These are phyloP conservation scores for Lenzites betulinus DNA, from an alignment of 768 basidiomycete species.

Conservation along the genomic window DNA sequence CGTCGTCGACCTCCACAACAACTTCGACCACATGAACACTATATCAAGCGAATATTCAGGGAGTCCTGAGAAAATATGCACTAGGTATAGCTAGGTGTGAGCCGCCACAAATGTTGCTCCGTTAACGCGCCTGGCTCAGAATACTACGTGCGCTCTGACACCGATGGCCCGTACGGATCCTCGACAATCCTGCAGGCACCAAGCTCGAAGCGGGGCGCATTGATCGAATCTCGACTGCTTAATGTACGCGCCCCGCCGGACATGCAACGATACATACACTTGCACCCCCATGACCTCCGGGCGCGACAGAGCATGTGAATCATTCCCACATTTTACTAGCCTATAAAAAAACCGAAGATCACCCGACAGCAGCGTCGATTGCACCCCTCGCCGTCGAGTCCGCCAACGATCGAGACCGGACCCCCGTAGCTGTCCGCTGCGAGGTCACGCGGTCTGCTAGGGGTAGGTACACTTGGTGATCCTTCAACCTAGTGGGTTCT, in stretches of 20 bases:
- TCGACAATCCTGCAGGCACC: no score
- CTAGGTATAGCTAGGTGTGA: no score
- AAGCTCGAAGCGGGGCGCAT: no score
- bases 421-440: background rate
- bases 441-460: background rate
- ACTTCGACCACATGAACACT: no score
- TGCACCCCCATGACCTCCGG: slow-evolving; percentile 1
- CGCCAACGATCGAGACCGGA: background rate
- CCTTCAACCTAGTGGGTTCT: background rate
- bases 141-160: no score
- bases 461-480: background rate
- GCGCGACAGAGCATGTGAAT: slow-evolving; percentile 1
- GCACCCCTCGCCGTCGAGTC: no score
- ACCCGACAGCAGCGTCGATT: slow-evolving; percentile 1
- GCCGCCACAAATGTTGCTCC: no score
- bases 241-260: background rate
- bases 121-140: no score
- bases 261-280: background rate
- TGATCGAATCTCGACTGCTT: background rate
- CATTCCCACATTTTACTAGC: slow-evolving; percentile 4
- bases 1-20: no score
- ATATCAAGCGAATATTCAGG: no score
- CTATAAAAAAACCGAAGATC: slow-evolving; percentile 14
- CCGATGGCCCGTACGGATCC: background rate
- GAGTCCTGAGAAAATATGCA: no score